phyloP scores from a whole-genome alignment of 192 early-diverging fungal genomes.

The Linnemannia elongata region DNA sequence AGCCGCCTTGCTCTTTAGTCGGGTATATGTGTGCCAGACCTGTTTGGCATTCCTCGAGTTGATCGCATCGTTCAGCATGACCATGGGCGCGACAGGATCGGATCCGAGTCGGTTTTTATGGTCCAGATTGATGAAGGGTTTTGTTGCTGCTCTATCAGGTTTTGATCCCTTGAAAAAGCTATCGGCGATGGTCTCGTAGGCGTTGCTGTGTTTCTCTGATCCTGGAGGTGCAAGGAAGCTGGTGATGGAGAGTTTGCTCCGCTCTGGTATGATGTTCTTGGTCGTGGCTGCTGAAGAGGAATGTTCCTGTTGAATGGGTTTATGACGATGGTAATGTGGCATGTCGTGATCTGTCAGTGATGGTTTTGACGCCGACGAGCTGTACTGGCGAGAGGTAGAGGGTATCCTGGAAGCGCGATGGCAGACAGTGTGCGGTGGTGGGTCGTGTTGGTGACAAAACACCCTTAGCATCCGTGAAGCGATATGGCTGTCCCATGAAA shows the following conservation, averaged over 20 bases:
- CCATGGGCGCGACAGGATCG: neutral
- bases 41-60: constrained; percentile 24
- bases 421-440: constrained; percentile 1
- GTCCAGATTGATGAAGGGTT: neutral
- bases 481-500: constrained; percentile 48
- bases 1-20: neutral
- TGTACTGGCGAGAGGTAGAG: neutral
- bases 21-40: constrained; percentile 42
- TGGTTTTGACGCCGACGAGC: neutral
- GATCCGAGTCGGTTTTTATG: neutral
- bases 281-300: neutral
- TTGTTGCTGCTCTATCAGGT: neutral
- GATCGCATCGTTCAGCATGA: constrained; percentile 36
- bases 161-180: constrained; percentile 27
- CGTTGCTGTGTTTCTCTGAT: constrained; percentile 27
- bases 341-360: neutral
- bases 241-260: constrained; percentile 11
- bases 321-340: neutral
- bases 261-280: neutral
- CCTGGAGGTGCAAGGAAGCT: constrained; percentile 45
- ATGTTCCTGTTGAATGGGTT: neutral
- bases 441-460: constrained; percentile 12
- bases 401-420: neutral
- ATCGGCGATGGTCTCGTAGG: constrained; percentile 52
- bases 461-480: constrained; percentile 34